Evolutionary conservation across 805 yeast species (phyloP), one percentile per base, ranked within the genome.

Genomic region (Wickerhamiella cacticola): DNA sequence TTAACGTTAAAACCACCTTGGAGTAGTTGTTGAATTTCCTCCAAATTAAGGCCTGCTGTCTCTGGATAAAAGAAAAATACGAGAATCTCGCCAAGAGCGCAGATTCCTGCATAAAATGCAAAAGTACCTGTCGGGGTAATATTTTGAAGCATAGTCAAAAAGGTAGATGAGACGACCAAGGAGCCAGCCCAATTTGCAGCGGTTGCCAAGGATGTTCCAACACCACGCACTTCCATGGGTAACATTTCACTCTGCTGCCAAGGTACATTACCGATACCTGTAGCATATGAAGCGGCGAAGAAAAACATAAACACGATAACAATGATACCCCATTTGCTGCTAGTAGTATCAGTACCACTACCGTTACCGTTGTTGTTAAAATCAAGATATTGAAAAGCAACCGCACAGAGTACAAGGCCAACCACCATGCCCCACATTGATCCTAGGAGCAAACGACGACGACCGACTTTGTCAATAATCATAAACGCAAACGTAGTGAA

Each of bases 241-340:
- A 92, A 87, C 60, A 89, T 69, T 66, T 89, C 98, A 49, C 89
- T 82, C 62, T 92, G 96, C 62, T 89, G 95, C 98, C 98, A 89
- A 49, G 97, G 96, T 48, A 86, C 92, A 64, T 89, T 88, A 67
- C 98, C 98, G 56, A 88, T 84, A 56, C 97, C 97, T 55, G 85
- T 70, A 43, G 96, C 95, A 63, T 88, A 89, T 47, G 81, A 78
- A 2, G 95, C 96, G 41, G 88, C 96, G 61, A 71, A 92, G 35
- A 78, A 63, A 53, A 89, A 85, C 84, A 88, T 87, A 46, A 86
- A 79, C 33, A 87, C 72, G 53, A 92, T 81, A 48, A 89, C 78
- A 13, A 88, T 79, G 52, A 83, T 76, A 18, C 96, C 95, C 96
- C 96, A 88, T n/a, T 36, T 55, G 25, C 71, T 67, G 38, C 65